phyloP scores from a whole-genome alignment of 768 basidiomycete species.

The Xerocomus brunneocitrinus region DNA sequence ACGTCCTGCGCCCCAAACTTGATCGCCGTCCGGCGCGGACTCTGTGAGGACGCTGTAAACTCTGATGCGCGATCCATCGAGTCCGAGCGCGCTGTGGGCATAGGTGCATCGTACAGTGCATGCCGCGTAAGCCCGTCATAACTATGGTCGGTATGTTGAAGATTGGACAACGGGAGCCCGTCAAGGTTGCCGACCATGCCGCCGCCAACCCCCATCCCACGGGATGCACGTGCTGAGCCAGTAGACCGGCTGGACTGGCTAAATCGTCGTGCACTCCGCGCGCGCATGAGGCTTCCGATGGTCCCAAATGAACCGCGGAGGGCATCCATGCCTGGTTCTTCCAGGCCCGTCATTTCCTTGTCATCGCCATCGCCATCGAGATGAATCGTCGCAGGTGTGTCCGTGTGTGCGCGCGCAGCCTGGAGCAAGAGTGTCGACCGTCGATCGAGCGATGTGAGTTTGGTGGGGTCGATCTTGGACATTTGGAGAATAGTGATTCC shows the following conservation, averaged over 20 bases:
- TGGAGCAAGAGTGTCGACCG: constrained; percentile 86
- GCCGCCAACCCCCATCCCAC: constrained; percentile 23
- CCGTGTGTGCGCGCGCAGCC: constrained; percentile 72
- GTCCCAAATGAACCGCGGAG: constrained; percentile 89
- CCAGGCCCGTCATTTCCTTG: constrained; percentile 50
- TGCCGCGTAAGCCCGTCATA: constrained; percentile 64
- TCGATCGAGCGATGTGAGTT: constrained; percentile 78
- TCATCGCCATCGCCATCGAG: constrained; percentile 53
- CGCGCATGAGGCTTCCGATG: constrained; percentile 85
- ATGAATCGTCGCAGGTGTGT: constrained; percentile 36
- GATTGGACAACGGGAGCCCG: constrained; percentile 17
- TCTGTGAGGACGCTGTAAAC: constrained; percentile 23
- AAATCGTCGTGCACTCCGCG: constrained; percentile 48
- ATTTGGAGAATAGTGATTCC: constrained; percentile 96
- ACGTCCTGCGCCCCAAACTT: constrained; percentile 74
- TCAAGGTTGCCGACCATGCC: constrained; percentile 27
- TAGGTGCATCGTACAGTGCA: constrained; percentile 85
- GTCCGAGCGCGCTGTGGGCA: constrained; percentile 42
- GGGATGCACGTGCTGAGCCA: constrained; percentile 17
- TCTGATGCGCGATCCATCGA: constrained; percentile 39
- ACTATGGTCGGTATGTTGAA: constrained; percentile 30
- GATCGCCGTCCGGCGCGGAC: constrained; percentile 51
- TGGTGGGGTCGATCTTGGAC: constrained; percentile 86
- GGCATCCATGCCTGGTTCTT: constrained; percentile 92
- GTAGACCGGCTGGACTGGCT: constrained; percentile 42